Percentiles rank a stretch among this genome's conserved stretches.
These are phyloP conservation scores for Myxozyma neotropica DNA, from an alignment of 805 yeast genomes.

Conservation along the genomic window DNA sequence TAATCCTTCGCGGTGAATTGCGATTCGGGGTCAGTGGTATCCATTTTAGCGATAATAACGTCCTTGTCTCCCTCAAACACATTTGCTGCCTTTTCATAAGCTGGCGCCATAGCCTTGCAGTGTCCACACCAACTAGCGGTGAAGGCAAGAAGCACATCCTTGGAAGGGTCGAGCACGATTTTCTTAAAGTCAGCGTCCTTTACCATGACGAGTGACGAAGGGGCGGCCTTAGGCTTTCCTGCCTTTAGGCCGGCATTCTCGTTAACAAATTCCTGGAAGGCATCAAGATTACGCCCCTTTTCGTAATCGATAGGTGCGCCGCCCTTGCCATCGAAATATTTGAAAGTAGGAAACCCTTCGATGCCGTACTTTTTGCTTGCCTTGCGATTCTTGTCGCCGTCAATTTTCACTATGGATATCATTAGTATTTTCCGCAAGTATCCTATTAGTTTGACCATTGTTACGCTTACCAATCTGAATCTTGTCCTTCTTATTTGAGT, in stretches of 20 bases:
- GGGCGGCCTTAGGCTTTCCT: conserved; percentile 17
- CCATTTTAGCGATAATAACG: conserved; percentile 52
- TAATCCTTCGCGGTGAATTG: conserved; percentile 48
- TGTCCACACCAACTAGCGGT: conserved; percentile 64
- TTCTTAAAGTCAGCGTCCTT: conserved; percentile 51
- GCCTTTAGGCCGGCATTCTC: conserved; percentile 34
- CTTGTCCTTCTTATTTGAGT: conserved; percentile 44
- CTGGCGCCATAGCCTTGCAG: conserved; percentile 57
- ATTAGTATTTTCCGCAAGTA: not conserved
- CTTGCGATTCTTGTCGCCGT: conserved; percentile 63
- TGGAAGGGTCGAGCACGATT: conserved; percentile 44
- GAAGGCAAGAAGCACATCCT: conserved; percentile 53
- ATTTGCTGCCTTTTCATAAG: conserved; percentile 54
- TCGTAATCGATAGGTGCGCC: conserved; percentile 36
- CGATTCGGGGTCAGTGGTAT: conserved; percentile 51
- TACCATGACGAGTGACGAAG: conserved; percentile 34
- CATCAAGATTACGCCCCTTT: conserved; percentile 52
- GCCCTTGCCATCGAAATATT: conserved; percentile 40
- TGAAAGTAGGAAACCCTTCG: conserved; percentile 81
- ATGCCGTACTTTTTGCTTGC: conserved; percentile 68
- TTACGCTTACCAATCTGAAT: conserved; percentile 73
- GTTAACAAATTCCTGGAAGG: conserved; percentile 57
- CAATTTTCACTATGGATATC: conserved; percentile 75
- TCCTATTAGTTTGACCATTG: too few species aligned
- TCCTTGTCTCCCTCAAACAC: conserved; percentile 48